These are phyloP conservation scores for Juncus effusus DNA, from an alignment of 176 grass and related monocot genomes.

Conservation along the genomic window DNA sequence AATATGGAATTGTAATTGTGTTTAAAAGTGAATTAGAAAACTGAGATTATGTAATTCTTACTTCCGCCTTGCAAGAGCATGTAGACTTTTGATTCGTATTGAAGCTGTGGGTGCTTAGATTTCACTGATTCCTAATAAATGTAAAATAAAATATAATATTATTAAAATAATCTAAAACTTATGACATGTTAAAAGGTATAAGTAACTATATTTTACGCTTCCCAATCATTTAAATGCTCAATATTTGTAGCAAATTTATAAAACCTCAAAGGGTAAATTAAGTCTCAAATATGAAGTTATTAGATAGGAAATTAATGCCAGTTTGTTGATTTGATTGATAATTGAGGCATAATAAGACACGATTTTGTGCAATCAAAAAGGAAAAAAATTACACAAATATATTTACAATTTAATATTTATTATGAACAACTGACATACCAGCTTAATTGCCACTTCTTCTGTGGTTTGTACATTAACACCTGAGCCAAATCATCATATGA, in stretches of 20 bases:
- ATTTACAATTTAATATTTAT: too few species aligned
- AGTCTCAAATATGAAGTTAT: too few species aligned
- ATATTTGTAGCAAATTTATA: too few species aligned
- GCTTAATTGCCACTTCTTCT: slow-evolving; percentile 79
- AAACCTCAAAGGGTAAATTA: too few species aligned
- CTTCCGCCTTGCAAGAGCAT: slow-evolving; percentile 90
- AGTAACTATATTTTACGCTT: too few species aligned
- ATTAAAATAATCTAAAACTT: neutral
- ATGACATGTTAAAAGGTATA: too few species aligned
- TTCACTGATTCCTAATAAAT: slow-evolving; percentile 66
- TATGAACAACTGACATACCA: slow-evolving; percentile 41
- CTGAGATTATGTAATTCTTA: slow-evolving; percentile 34
- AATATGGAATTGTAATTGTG: neutral
- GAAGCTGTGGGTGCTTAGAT: slow-evolving; percentile 82
- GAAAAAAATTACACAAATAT: neutral
- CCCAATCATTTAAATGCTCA: too few species aligned
- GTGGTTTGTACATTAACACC: slow-evolving; percentile 76
- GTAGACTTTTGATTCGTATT: slow-evolving; percentile 93
- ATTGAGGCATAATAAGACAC: neutral
- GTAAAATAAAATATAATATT: slow-evolving; percentile 19
- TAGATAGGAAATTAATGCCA: too few species aligned
- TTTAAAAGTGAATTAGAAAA: slow-evolving; percentile 11
- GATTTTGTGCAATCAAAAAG: slow-evolving; percentile 1
- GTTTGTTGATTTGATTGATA: too few species aligned
- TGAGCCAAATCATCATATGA: slow-evolving; percentile 27